Base-by-base conservation (phyloP, 768 basidiomycete genomes). In the Boletus pseudo-olivaceus region DNA sequence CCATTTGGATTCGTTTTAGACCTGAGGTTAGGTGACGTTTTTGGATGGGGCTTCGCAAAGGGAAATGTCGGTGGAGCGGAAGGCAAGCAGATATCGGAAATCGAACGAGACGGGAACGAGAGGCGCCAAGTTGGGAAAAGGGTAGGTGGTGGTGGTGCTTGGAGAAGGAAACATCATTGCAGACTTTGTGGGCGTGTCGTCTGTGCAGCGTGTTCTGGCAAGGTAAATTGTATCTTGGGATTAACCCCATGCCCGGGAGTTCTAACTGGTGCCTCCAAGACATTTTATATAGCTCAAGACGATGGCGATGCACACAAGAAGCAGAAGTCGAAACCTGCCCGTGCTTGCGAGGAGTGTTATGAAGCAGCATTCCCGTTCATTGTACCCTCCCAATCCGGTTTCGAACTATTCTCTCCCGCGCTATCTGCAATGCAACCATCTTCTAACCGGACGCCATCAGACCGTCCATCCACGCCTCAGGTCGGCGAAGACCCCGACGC, bases 301-400 rank as follows among this genome's bases (percentile, higher is more conserved):
- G 61, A 68, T 9, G 26, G 30, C 9, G 88, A 90, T 57, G 74
- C 4, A 73, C 70, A 37, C 57, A 76, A 10, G 78, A 82, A 51
- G 72, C 76, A 19, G 66, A 73, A 35, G 63, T 71, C 67, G 74
- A 82, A 87, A 63, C 76, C 88, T 37, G 87, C 90, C 2, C 80
- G 93, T 4, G 86, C 92, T 7, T 96, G 93, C 67, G 85, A 90
- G 51, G 80, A 86, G 2, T 96, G 93, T 70, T 96, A 87, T 62
- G 88, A 91, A 57, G 81, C 86, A 12, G 87, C 94, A 17, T 96
- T 96, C 60, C 91, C 91, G 0, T 52, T 88, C 32, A 39, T 63
- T 19, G 1, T 37, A 27, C 37, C 58, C 3, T 39, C 47, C 8
- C 23, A 19, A 11, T 30, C n/a, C 2, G 27, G 37, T n/a, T 10